Conservation (phyloP, 768 basidiomycete genomes). For the Mycena haematopus region DNA sequence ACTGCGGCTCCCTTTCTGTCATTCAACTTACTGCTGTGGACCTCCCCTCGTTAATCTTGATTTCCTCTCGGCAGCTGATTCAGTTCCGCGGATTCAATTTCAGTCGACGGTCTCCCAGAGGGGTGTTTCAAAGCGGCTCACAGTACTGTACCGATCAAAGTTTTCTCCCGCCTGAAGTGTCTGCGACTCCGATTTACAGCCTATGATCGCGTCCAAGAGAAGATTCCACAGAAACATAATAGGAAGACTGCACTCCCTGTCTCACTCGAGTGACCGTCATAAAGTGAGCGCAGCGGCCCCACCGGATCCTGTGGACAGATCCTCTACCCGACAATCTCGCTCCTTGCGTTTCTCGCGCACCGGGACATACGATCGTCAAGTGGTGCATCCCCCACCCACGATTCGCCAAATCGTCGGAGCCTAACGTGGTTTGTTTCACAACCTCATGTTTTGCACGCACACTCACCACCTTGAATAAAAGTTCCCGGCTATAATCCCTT, state of each 20-base stretch:
- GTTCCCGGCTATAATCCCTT: constrained; percentile 15
- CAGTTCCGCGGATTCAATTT: constrained; percentile 18
- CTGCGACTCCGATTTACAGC: constrained; percentile 3
- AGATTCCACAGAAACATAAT: constrained; percentile 12
- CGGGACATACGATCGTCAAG: constrained; percentile 28
- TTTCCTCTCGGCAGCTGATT: background rate
- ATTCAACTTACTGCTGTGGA: background rate
- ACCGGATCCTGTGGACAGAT: constrained; percentile 5
- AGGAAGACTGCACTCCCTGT: constrained; percentile 16
- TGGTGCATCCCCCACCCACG: constrained; percentile 25
- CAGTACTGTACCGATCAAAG: constrained; percentile 13
- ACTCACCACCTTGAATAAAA: constrained; percentile 26
- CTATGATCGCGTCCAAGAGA: constrained; percentile 6
- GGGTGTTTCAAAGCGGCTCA: constrained; percentile 27
- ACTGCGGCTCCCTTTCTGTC: constrained; percentile 5
- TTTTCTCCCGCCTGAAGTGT: constrained; percentile 8
- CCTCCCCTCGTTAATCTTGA: constrained; percentile 4
- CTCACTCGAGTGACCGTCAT: constrained; percentile 17
- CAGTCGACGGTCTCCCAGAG: background rate
- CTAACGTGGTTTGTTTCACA: constrained; percentile 32
- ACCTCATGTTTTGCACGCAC: constrained; percentile 34
- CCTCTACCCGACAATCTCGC: constrained; percentile 9
- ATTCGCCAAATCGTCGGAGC: constrained; percentile 31
- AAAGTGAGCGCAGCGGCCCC: constrained; percentile 5
- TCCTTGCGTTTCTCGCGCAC: constrained; percentile 27